A percentile compares a stretch with the other conserved stretches of the same genome.
Evolutionary conservation across 345 rosid species (phyloP).

Genomic region (Luvunga scandens): DNA sequence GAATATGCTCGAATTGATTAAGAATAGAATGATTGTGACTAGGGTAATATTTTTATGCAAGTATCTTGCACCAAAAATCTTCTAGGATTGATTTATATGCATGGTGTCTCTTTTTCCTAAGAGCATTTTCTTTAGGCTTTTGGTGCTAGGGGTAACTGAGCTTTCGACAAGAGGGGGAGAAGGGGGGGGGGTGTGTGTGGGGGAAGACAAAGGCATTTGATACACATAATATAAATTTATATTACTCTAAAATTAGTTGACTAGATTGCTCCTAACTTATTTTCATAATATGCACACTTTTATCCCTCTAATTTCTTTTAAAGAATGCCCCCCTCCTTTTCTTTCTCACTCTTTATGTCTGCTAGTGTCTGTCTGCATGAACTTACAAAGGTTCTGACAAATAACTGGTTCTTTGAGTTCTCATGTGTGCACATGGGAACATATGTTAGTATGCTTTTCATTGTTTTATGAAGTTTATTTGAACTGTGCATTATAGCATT

Average conservation of each 20-base stretch:
- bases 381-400: neutral
- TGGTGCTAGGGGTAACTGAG: neutral
- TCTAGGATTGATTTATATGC: neutral
- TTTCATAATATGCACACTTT: neutral
- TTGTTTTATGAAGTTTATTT: conserved; percentile 5
- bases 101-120: neutral
- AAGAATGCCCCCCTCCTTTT: neutral
- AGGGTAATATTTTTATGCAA: neutral
- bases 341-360: neutral
- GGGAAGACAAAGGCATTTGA: too few species aligned
- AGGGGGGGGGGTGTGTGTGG: too few species aligned
- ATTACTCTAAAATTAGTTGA: too few species aligned
- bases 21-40: neutral
- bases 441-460: neutral
- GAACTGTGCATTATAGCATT: neutral
- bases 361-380: neutral
- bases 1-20: neutral
- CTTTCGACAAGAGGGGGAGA: neutral
- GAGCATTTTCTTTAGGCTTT: neutral
- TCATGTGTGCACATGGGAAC: neutral
- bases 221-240: too few species aligned
- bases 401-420: neutral
- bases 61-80: neutral
- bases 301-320: too few species aligned
- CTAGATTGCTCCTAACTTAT: too few species aligned